Percentiles rank a stretch among this genome's conserved stretches.
These are phyloP conservation scores for Acer campestre DNA, from an alignment of 345 rosid species.

Conservation along the genomic window DNA sequence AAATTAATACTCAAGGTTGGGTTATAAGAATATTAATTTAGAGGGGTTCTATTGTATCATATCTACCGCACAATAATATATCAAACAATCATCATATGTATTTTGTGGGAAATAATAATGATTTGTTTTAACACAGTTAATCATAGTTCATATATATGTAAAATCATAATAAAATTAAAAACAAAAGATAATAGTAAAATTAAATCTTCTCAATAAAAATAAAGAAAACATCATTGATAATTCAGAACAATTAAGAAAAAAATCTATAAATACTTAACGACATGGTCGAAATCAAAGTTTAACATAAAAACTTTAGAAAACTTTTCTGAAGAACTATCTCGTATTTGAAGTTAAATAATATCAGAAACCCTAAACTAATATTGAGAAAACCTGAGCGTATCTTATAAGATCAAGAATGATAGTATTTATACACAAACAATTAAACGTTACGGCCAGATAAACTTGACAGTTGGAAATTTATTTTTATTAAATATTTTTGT, in stretches of 20 bases:
- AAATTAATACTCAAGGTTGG: no score
- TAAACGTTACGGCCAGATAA: background rate
- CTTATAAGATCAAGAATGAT: background rate
- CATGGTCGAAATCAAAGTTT: background rate
- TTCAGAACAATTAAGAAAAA: background rate
- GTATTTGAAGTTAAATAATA: background rate
- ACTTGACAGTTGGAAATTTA: background rate
- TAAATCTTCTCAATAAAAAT: background rate
- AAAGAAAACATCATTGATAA: background rate
- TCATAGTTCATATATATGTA: no score
- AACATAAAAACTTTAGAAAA: background rate
- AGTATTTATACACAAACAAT: background rate
- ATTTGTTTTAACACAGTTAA: no score
- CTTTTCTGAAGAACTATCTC: background rate
- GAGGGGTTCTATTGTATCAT: no score
- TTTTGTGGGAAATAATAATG: no score
- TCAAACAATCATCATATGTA: no score
- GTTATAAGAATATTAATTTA: no score
- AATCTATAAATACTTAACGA: background rate
- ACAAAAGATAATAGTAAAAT: background rate
- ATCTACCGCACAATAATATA: no score
- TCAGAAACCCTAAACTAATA: background rate
- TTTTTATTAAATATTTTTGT: background rate
- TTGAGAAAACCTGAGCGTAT: background rate
- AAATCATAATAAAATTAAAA: background rate